A percentile compares a stretch with the other conserved stretches of the same genome.
Evolutionary conservation across 2,329 filamentous ascomycete genomes (phyloP).

Genomic region (Pseudogymnoascus sp.): DNA sequence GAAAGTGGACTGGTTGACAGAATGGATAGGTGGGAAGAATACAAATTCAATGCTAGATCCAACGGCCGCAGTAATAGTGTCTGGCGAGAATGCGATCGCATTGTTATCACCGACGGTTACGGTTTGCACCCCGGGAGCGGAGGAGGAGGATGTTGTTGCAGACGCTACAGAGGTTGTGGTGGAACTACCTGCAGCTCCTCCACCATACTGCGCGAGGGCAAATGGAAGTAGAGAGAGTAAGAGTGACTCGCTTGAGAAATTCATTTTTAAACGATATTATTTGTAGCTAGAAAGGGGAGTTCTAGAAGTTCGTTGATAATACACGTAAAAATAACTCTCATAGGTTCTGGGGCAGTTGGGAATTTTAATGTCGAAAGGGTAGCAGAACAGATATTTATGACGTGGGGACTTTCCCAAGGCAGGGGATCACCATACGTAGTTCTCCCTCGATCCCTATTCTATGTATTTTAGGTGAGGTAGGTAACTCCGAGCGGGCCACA

Average conservation of each 20-base stretch:
- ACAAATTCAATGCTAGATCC: constrained; percentile 48
- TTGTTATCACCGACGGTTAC: constrained; percentile 26
- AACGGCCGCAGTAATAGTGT: constrained; percentile 39
- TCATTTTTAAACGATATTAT: constrained; percentile 20
- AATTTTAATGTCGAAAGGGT: background rate
- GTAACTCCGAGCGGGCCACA: background rate
- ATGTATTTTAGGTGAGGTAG: background rate
- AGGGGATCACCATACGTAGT: too few species aligned
- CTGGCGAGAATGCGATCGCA: constrained; percentile 41
- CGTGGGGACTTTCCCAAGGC: background rate
- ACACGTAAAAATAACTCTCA: background rate
- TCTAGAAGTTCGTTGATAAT: background rate
- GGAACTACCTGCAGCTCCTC: constrained; percentile 1
- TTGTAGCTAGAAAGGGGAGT: background rate
- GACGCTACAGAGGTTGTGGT: constrained; percentile 13
- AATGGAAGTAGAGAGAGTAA: constrained; percentile 18
- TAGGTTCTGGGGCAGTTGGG: background rate
- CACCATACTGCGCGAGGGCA: constrained; percentile 16
- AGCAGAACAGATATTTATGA: background rate
- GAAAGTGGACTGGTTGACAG: constrained; percentile 34
- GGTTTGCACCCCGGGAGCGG: constrained; percentile 23
- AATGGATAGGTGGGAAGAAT: constrained; percentile 45
- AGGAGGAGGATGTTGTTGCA: constrained; percentile 15
- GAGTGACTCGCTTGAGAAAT: constrained; percentile 21
- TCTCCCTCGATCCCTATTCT: too few species aligned